These are phyloP conservation scores for Ceratocystis lukuohia DNA, from an alignment of 2,329 filamentous ascomycete species.

Conservation along the genomic window DNA sequence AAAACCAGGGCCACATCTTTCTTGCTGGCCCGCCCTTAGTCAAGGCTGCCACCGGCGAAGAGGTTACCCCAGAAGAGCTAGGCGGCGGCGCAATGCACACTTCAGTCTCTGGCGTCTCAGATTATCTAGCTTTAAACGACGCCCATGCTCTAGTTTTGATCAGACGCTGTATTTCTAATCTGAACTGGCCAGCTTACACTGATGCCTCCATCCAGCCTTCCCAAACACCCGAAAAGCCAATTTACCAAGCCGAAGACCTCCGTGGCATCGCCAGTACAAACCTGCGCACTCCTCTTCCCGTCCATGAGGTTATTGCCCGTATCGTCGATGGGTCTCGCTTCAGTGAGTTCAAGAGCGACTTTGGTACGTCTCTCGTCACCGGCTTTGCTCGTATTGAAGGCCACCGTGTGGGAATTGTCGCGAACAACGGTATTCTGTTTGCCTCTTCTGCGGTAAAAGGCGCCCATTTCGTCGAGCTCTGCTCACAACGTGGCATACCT, in stretches of 20 bases:
- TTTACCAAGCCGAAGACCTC: conserved; percentile 69
- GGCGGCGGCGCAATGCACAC: conserved; percentile 84
- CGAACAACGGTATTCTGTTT: conserved; percentile 93
- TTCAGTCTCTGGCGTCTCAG: conserved; percentile 81
- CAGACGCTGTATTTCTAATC: conserved; percentile 68
- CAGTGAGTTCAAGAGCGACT: conserved; percentile 86
- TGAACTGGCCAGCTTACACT: conserved; percentile 58
- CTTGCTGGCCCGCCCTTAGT: conserved; percentile 87
- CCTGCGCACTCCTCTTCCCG: conserved; percentile 69
- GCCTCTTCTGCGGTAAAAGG: conserved; percentile 81
- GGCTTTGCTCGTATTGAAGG: conserved; percentile 86
- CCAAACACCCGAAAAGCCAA: conserved; percentile 52
- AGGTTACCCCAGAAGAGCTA: conserved; percentile 78
- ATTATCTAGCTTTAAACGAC: conserved; percentile 90
- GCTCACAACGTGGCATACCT: conserved; percentile 76
- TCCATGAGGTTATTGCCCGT: conserved; percentile 81
- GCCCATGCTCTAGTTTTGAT: conserved; percentile 81
- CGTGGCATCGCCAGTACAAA: conserved; percentile 83
- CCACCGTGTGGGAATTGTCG: conserved; percentile 80
- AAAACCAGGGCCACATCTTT: conserved; percentile 94
- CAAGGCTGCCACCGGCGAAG: conserved; percentile 89
- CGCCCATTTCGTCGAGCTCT: conserved; percentile 93
- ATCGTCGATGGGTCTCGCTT: conserved; percentile 86
- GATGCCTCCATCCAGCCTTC: neutral
- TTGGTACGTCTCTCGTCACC: conserved; percentile 78